A percentile compares a stretch with the other conserved stretches of the same genome.
Conservation (phyloP, 139 green algal genomes). For the Chlamydomonas sphaeroides region DNA sequence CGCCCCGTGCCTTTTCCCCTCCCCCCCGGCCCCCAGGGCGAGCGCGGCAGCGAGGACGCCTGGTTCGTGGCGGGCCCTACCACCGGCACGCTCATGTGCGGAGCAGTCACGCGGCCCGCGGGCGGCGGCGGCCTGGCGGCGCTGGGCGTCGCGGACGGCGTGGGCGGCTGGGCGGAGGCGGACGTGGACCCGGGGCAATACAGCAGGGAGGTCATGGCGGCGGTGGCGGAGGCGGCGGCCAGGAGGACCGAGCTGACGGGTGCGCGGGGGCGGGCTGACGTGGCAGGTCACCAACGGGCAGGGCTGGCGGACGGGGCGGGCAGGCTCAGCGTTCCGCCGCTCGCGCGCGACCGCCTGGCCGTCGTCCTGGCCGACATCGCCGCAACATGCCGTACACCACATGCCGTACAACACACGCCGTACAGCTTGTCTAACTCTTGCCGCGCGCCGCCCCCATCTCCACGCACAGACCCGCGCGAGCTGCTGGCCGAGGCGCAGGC, state of each 20-base stretch:
- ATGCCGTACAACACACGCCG: no score
- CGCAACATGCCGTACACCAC: no score
- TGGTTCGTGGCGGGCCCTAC: slow-evolving; percentile 14
- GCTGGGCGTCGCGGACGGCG: slow-evolving; percentile 91
- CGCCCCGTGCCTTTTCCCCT: no score
- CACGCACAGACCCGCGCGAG: slow-evolving; percentile 18
- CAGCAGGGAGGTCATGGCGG: slow-evolving; percentile 64
- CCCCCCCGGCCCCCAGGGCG: not conserved
- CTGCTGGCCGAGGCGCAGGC: slow-evolving; percentile 55
- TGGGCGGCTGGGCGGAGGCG: slow-evolving; percentile 84
- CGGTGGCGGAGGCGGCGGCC: slow-evolving; percentile 16
- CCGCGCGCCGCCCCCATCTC: no score
- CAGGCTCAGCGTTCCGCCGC: no score
- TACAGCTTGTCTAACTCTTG: no score
- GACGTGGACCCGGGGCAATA: slow-evolving; percentile 83
- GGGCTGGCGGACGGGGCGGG: no score
- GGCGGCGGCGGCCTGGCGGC: not conserved
- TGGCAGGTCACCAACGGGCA: no score
- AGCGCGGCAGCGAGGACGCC: slow-evolving; percentile 12
- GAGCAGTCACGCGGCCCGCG: not conserved
- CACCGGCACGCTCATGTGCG: not conserved
- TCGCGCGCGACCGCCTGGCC: no score
- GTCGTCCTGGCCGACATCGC: no score
- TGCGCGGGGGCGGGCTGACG: not conserved
- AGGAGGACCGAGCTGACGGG: not conserved